phyloP scores from a whole-genome alignment of 306 rosid genomes.

The Corylus avellana region DNA sequence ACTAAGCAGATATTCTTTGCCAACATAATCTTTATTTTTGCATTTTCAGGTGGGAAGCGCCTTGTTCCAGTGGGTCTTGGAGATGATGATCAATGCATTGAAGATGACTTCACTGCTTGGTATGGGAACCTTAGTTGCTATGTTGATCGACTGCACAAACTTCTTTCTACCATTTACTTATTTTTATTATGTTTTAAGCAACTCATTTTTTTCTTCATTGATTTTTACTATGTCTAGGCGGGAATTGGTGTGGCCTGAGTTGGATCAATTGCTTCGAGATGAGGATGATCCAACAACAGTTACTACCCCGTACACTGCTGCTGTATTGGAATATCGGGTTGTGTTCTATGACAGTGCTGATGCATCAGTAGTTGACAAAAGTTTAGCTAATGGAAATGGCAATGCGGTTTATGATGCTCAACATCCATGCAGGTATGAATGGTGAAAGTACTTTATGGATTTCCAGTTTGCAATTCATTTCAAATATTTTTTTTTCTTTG shows the following conservation, averaged over 20 bases:
- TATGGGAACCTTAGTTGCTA: slow-evolving; percentile 39
- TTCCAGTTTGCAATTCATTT: slow-evolving; percentile 19
- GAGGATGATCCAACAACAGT: slow-evolving; percentile 70
- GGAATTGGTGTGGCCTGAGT: slow-evolving; percentile 85
- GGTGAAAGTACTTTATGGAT: neutral
- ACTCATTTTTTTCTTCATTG: slow-evolving; percentile 6
- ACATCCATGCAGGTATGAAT: slow-evolving; percentile 84
- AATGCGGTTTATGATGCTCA: slow-evolving; percentile 85
- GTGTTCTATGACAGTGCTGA: slow-evolving; percentile 58
- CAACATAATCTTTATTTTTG: slow-evolving; percentile 10
- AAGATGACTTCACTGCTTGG: slow-evolving; percentile 99
- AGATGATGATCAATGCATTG: slow-evolving; percentile 97
- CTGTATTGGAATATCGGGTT: slow-evolving; percentile 78
- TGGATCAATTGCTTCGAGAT: slow-evolving; percentile 80
- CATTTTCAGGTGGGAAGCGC: slow-evolving; percentile 77
- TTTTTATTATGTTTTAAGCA: neutral
- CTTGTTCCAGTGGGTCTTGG: slow-evolving; percentile 85
- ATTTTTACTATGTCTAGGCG: slow-evolving; percentile 56
- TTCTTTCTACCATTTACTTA: neutral
- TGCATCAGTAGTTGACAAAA: slow-evolving; percentile 51
- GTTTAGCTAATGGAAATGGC: slow-evolving; percentile 76
- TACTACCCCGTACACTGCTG: slow-evolving; percentile 91
- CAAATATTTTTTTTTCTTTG: neutral
- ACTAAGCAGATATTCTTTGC: neutral
- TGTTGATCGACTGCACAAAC: slow-evolving; percentile 11